Evolutionary conservation across 192 early-diverging fungal genomes (phyloP).

Genomic region (Umbelopsis ramanniana): DNA sequence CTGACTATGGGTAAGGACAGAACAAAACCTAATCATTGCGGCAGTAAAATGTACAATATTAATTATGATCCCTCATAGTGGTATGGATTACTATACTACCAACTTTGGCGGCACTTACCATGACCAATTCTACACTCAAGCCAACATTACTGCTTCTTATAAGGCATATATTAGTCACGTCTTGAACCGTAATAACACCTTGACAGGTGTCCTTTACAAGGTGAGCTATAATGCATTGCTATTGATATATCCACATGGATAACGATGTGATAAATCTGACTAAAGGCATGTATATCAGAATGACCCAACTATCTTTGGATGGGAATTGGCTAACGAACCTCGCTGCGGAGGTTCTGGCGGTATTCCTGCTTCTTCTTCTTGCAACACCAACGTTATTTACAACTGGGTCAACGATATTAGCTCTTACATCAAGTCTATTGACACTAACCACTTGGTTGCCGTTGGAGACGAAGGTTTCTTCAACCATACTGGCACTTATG

Average conservation of each 20-base stretch:
- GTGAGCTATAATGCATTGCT: neutral
- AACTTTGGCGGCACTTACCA: slow-evolving; percentile 37
- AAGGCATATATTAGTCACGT: slow-evolving; percentile 42
- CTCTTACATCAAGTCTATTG: slow-evolving; percentile 41
- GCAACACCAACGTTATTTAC: slow-evolving; percentile 34
- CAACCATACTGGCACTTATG: slow-evolving; percentile 14
- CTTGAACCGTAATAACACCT: slow-evolving; percentile 36
- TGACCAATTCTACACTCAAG: slow-evolving; percentile 41
- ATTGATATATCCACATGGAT: no score
- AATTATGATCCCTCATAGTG: slow-evolving; percentile 21
- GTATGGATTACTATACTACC: slow-evolving; percentile 43
- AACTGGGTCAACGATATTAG: slow-evolving; percentile 42
- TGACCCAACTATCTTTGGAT: slow-evolving; percentile 45
- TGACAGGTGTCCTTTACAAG: slow-evolving; percentile 38
- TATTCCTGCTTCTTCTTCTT: slow-evolving; percentile 13
- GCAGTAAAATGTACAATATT: neutral
- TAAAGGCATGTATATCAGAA: slow-evolving; percentile 28
- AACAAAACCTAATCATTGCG: no score
- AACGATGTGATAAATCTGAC: no score
- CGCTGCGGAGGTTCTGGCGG: slow-evolving; percentile 31
- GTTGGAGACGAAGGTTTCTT: slow-evolving; percentile 50
- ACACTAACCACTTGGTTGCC: slow-evolving; percentile 45
- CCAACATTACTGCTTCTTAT: slow-evolving; percentile 29
- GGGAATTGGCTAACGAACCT: slow-evolving; percentile 43
- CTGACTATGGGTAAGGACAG: slow-evolving; percentile 29